These are phyloP conservation scores for Ceratorhiza oryzae-sativae DNA, from an alignment of 1,284 basidiomycete genomes.

Conservation along the genomic window DNA sequence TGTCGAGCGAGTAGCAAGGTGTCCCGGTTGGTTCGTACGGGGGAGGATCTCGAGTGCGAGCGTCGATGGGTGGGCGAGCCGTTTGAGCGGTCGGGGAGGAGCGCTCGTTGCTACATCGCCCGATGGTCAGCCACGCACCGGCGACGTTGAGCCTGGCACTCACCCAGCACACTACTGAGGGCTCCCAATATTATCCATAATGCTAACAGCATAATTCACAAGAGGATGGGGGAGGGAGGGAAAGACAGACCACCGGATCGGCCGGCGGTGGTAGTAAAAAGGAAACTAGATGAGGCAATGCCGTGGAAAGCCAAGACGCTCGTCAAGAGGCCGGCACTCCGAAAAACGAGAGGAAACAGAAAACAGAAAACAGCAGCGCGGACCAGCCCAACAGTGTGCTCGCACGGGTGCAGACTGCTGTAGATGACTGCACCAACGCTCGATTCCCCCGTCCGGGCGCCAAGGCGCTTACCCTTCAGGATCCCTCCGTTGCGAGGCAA, in stretches of 20 bases:
- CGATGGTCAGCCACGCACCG: background rate
- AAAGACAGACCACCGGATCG: slow-evolving; percentile 1
- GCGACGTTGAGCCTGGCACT: background rate
- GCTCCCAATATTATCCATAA: slow-evolving; percentile 7
- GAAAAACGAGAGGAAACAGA: background rate
- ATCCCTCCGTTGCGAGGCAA: slow-evolving; percentile 14
- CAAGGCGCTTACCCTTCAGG: slow-evolving; percentile 16
- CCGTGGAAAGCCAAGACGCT: slow-evolving; percentile 38
- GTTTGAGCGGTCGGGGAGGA: slow-evolving; percentile 62
- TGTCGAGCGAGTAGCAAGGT: slow-evolving; percentile 48
- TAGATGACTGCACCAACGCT: background rate
- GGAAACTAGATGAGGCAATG: slow-evolving; percentile 34
- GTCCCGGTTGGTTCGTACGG: slow-evolving; percentile 50
- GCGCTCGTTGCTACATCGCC: slow-evolving; percentile 58
- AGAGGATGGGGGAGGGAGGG: slow-evolving; percentile 9
- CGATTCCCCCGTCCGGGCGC: background rate
- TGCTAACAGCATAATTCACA: background rate
- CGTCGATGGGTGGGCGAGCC: slow-evolving; percentile 64
- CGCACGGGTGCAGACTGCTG: background rate
- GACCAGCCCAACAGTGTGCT: background rate
- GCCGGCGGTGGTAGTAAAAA: slow-evolving; percentile 18
- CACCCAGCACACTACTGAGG: background rate
- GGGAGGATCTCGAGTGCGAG: slow-evolving; percentile 72
- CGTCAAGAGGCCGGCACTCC: slow-evolving; percentile 31
- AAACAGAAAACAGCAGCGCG: background rate